A percentile compares a stretch with the other conserved stretches of the same genome.
These are phyloP conservation scores for Polyporus tsugae DNA, from an alignment of 1,284 basidiomycete genomes.

Conservation along the genomic window DNA sequence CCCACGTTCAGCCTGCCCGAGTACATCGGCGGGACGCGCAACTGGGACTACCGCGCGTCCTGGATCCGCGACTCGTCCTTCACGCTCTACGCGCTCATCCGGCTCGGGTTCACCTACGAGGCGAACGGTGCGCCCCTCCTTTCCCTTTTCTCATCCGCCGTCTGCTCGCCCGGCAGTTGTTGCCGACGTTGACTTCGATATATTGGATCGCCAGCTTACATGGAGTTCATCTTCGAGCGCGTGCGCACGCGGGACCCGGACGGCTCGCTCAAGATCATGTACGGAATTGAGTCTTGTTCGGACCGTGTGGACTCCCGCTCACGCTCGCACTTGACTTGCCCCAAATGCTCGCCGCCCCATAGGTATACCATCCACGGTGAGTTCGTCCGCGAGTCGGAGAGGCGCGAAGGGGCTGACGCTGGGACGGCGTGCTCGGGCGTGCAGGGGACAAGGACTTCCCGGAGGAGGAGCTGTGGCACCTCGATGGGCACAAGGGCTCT, in stretches of 20 bases:
- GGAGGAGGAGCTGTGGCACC: conserved; percentile 83
- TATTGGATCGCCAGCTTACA: conserved; percentile 69
- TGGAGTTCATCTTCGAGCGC: conserved; percentile 89
- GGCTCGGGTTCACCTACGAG: conserved; percentile 91
- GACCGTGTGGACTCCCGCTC: background rate
- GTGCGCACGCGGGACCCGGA: conserved; percentile 85
- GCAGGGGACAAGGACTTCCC: conserved; percentile 84
- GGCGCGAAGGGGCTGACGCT: background rate
- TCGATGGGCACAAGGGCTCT: conserved; percentile 88
- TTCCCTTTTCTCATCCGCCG: background rate
- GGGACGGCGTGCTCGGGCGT: conserved; percentile 3
- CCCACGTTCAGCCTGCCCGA: conserved; percentile 95
- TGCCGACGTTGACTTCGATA: too few species aligned
- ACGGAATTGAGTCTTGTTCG: conserved; percentile 29
- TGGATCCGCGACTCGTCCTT: conserved; percentile 94
- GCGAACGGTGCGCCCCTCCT: conserved; percentile 65
- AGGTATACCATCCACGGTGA: conserved; percentile 83
- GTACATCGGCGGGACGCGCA: conserved; percentile 86
- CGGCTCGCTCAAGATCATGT: conserved; percentile 92
- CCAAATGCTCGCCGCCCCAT: background rate
- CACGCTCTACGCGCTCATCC: conserved; percentile 90
- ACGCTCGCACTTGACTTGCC: background rate
- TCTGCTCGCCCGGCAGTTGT: background rate
- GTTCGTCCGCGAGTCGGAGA: conserved; percentile 15
- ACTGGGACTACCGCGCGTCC: conserved; percentile 88